Evolutionary conservation across 129 eudicot species (phyloP).

Genomic region (Smallanthus sonchifolius): DNA sequence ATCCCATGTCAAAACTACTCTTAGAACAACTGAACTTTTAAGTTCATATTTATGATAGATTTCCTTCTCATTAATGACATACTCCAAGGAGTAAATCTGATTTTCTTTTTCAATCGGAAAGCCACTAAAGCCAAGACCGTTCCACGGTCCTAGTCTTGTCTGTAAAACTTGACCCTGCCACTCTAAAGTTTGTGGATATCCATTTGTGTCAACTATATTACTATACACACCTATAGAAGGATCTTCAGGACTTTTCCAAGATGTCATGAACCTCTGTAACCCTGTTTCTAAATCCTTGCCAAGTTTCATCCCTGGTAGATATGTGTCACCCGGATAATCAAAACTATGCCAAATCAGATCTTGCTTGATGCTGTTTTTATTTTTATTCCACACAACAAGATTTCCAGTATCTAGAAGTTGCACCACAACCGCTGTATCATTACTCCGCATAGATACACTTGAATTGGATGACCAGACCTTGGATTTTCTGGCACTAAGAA

Average conservation of each 20-base stretch:
- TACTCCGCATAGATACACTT: too few species aligned
- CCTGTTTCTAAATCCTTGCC: too few species aligned
- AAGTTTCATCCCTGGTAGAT: too few species aligned
- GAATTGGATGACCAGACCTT: too few species aligned
- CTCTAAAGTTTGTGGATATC: constrained; percentile 16
- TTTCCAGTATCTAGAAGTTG: too few species aligned
- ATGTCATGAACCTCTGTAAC: too few species aligned
- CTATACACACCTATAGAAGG: constrained; percentile 25
- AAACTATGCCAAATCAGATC: too few species aligned
- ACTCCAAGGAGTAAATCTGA: not conserved
- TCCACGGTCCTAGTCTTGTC: constrained; percentile 36
- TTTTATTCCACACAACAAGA: too few species aligned
- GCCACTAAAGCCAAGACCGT: not conserved
- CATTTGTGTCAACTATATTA: not conserved
- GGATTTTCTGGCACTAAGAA: too few species aligned
- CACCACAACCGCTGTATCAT: too few species aligned
- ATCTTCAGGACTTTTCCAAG: constrained; percentile 9
- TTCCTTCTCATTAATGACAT: not conserved
- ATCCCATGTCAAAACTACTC: not conserved
- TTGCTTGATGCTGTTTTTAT: too few species aligned
- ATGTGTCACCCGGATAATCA: too few species aligned
- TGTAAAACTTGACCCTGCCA: not conserved
- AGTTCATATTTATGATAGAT: not conserved
- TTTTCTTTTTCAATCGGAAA: not conserved
- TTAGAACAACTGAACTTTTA: not conserved